phyloP scores from a whole-genome alignment of 2,329 filamentous ascomycete genomes.

The Diaporthe velutina region DNA sequence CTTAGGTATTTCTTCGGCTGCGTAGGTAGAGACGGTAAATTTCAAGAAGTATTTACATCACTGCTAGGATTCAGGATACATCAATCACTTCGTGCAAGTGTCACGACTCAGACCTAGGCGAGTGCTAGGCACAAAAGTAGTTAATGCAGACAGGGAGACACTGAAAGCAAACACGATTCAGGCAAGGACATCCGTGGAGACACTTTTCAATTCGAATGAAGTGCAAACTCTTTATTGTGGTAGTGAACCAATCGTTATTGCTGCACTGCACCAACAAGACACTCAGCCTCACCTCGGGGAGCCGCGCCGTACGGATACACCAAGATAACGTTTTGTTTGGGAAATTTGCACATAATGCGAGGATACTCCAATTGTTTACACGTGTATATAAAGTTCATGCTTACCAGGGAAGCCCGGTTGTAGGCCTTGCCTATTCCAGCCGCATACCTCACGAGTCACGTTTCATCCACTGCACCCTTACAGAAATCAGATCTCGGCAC shows the following conservation, averaged over 20 bases:
- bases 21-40: no score
- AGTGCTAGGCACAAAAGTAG: not conserved
- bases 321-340: not conserved
- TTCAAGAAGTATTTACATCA: not conserved
- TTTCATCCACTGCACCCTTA: constrained; percentile 20
- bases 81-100: not conserved
- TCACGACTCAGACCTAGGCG: not conserved
- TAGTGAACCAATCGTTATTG: not conserved
- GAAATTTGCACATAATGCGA: not conserved
- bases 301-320: not conserved
- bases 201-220: not conserved
- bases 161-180: not conserved
- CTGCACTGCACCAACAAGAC: not conserved
- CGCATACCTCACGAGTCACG: constrained; percentile 17
- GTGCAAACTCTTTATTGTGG: not conserved
- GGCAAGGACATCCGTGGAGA: not conserved
- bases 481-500: not conserved
- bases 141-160: not conserved
- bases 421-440: constrained; percentile 13
- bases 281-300: not conserved
- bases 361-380: not conserved
- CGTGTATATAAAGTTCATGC: not conserved
- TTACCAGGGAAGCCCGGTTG: not conserved
- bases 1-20: not conserved
- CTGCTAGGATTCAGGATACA: not conserved